A percentile compares a stretch with the other conserved stretches of the same genome.
These are phyloP conservation scores for Paraphoma chrysanthemicola DNA, from an alignment of 2,329 filamentous ascomycete species.

Conservation along the genomic window DNA sequence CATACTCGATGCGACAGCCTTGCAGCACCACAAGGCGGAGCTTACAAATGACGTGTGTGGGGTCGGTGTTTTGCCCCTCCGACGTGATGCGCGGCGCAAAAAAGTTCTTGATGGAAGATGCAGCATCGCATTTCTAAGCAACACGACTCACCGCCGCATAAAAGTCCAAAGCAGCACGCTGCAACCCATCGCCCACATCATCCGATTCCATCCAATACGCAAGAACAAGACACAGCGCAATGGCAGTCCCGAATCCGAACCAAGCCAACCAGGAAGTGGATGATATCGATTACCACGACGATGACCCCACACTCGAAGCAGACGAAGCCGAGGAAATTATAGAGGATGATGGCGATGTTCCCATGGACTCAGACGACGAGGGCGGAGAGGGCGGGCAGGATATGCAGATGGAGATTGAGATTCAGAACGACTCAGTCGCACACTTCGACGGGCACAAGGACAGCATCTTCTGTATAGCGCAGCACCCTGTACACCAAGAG, in stretches of 20 bases:
- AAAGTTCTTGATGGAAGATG: conserved; percentile 38
- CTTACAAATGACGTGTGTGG: conserved; percentile 40
- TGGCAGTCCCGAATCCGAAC: conserved; percentile 34
- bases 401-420: conserved; percentile 69
- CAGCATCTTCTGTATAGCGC: conserved; percentile 92
- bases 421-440: conserved; percentile 91
- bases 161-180: conserved; percentile 6
- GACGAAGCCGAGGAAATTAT: conserved; percentile 83
- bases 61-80: conserved; percentile 16
- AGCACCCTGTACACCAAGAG: conserved; percentile 79
- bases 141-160: conserved; percentile 12
- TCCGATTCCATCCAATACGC: background rate
- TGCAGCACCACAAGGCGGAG: background rate
- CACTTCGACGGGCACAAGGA: conserved; percentile 92
- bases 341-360: conserved; percentile 69
- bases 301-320: conserved; percentile 75
- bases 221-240: conserved; percentile 5
- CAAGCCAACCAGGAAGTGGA: conserved; percentile 38
- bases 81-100: conserved; percentile 26
- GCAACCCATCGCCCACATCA: background rate
- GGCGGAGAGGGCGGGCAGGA: conserved; percentile 60
- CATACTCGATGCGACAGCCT: background rate
- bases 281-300: conserved; percentile 60
- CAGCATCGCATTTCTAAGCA: conserved; percentile 45
- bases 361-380: conserved; percentile 80